Base-by-base conservation (phyloP, 768 basidiomycete genomes). In the Xerocomus spinulosus region DNA sequence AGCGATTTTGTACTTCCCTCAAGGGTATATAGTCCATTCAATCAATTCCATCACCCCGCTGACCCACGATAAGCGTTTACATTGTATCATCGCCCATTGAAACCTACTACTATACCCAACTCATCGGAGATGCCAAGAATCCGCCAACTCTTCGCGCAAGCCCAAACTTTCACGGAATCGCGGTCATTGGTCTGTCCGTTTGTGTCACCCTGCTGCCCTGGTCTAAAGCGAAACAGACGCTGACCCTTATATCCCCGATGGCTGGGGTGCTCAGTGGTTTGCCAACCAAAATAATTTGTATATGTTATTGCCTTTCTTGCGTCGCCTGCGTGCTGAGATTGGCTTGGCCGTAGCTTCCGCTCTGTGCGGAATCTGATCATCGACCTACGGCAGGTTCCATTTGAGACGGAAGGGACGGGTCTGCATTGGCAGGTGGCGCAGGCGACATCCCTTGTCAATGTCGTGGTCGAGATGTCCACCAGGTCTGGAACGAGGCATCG, bases 401-500 rank as follows among this genome's bases (percentile, higher is more conserved):
- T 81, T 2, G 57, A 65, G 14, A 70, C 68, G 13, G 57, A 74
- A 52, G 83, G 80, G 26, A 84, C 79, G 15, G 86, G 84, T 28
- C 68, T 90, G 28, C 87, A 90, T 55, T 90, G 87, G 87, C 87
- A 90, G 67, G 82, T 88, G 18, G 76, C 87, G 3, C 87, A 90
- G 60, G 77, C 80, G 2, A 89, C 87, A 0, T 85, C 83, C 0
- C 68, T 90, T 44, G 73, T 82, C 38, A 88, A 89, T 59, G 76
- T 90, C 50, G 74, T 79, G 12, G 74, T 89, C 39, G 64, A 83
- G 39, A 83, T 88, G 84, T 85, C 83, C 23, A 75, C 75, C 10
- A 79, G 72, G 15, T 41, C 73, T n/a, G 73, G 77, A 34, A 87
- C 78, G 6, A 73, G 73, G 2, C 87, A 89, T 54, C 79, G 83